Conservation (phyloP, 305 asterid species). For the Solanum hybrid region DNA sequence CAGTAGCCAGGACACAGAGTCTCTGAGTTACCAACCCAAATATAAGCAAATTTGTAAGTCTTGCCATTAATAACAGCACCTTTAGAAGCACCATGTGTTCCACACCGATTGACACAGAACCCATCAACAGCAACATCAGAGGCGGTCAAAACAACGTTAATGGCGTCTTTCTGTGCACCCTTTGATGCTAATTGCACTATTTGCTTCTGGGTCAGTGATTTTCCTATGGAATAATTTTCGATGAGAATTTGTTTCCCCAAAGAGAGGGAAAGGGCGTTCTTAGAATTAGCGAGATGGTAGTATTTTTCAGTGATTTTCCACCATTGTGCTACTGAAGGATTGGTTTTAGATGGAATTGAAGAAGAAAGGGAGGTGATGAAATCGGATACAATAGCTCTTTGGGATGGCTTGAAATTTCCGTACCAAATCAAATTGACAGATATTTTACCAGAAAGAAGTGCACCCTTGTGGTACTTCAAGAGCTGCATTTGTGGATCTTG, state of each 20-base stretch:
- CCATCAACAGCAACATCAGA: conserved; percentile 21
- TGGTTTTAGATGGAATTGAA: background rate
- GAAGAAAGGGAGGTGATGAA: conserved; percentile 14
- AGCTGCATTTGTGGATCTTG: background rate
- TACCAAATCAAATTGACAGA: background rate
- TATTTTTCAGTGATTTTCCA: conserved; percentile 9
- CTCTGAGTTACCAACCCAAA: conserved; percentile 21
- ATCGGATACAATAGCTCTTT: background rate
- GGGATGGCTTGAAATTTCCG: background rate
- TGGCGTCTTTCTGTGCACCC: background rate
- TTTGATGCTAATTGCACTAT: conserved; percentile 2
- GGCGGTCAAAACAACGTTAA: conserved; percentile 19
- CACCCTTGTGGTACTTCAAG: background rate
- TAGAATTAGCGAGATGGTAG: conserved; percentile 4
- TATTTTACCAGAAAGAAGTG: background rate
- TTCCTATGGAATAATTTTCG: conserved; percentile 6
- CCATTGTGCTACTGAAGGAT: conserved; percentile 17
- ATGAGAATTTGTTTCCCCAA: conserved; percentile 1
- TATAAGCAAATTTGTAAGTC: conserved; percentile 4
- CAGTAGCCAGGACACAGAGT: conserved; percentile 23
- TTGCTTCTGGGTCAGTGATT: conserved; percentile 4
- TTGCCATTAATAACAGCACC: background rate
- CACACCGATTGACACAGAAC: conserved; percentile 19
- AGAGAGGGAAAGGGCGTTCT: background rate
- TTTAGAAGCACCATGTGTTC: conserved; percentile 9